phyloP scores from a whole-genome alignment of 768 basidiomycete species.

The Suillus subaureus region DNA sequence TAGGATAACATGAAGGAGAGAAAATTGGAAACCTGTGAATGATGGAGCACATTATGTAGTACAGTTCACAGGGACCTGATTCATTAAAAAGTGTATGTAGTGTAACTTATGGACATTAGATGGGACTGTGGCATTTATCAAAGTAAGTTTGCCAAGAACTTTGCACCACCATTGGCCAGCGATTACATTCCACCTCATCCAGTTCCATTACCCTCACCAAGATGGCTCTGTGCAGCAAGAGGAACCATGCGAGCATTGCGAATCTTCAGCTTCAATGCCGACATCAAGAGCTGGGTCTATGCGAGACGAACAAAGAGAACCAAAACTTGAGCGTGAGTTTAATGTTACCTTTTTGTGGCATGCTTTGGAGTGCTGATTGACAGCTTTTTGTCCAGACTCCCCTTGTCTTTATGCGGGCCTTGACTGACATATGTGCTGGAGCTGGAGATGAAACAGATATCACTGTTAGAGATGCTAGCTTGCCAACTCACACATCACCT shows the following conservation, averaged over 20 bases:
- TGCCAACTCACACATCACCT: too few species aligned
- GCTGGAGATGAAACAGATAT: too few species aligned
- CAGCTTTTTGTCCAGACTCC: too few species aligned
- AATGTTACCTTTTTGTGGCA: too few species aligned
- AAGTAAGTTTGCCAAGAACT: not conserved
- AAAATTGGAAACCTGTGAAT: conserved; percentile 1
- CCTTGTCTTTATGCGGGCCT: too few species aligned
- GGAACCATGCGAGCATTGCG: not conserved
- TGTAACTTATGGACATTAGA: not conserved
- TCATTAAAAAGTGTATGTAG: not conserved
- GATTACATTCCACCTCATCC: too few species aligned
- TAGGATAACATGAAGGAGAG: not conserved
- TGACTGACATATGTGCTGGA: too few species aligned
- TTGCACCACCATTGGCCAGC: not conserved
- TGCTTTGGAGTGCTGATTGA: too few species aligned
- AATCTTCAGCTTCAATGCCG: not conserved
- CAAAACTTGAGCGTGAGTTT: not conserved
- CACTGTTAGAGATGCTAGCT: too few species aligned
- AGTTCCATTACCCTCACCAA: too few species aligned
- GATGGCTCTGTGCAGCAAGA: not conserved
- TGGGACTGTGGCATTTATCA: not conserved
- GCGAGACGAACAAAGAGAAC: not conserved
- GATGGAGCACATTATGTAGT: not conserved
- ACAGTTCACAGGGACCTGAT: conserved; percentile 1
- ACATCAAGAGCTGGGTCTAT: not conserved